Conservation (phyloP, 2,329 filamentous ascomycete species). For the Blastomyces parvus region DNA sequence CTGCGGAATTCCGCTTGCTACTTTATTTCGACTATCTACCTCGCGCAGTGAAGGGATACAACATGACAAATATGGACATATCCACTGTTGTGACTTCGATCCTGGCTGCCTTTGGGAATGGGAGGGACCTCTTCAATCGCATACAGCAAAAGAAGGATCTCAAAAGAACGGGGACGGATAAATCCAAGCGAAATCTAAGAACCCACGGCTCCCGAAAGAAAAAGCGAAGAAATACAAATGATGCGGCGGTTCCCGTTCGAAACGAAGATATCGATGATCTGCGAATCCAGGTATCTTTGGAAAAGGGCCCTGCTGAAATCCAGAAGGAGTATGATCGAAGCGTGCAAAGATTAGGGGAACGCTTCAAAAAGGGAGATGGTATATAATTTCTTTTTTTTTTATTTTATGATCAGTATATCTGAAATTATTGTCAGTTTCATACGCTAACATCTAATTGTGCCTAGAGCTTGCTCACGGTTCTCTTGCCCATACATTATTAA, state of each 20-base stretch:
- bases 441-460: background rate
- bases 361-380: slow-evolving; percentile 9
- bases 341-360: slow-evolving; percentile 1
- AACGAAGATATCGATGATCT: slow-evolving; percentile 3
- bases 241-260: background rate
- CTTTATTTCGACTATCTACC: background rate
- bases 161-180: background rate
- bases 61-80: slow-evolving; percentile 6
- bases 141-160: slow-evolving; percentile 6
- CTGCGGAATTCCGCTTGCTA: background rate
- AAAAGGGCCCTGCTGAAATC: slow-evolving; percentile 5
- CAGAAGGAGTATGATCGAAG: slow-evolving; percentile 5
- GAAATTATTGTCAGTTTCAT: no score
- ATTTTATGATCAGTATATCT: no score
- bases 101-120: slow-evolving; percentile 5
- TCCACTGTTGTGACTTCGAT: slow-evolving; percentile 3
- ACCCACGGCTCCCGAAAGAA: slow-evolving; percentile 2
- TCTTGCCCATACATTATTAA: slow-evolving; percentile 5
- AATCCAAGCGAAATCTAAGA: slow-evolving; percentile 3
- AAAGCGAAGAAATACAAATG: slow-evolving; percentile 5
- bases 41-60: background rate
- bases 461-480: slow-evolving; percentile 6
- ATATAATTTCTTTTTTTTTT: background rate
- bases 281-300: background rate
- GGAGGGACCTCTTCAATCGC: slow-evolving; percentile 6